phyloP scores from a whole-genome alignment of 352 stramenopile genomes.

The Aphanomyces stellatus region DNA sequence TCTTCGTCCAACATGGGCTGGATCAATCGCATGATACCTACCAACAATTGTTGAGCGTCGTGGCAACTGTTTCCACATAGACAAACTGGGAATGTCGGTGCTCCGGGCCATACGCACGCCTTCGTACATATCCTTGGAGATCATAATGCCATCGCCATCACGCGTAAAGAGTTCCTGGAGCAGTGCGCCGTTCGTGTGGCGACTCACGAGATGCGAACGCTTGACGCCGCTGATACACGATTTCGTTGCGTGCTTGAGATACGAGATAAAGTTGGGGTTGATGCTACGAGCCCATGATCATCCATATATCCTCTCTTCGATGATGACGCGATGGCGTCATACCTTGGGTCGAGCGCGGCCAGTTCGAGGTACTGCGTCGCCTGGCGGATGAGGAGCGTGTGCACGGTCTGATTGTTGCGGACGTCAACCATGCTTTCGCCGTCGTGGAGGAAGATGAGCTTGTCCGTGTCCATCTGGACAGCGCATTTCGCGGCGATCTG shows the following conservation, averaged over 20 bases:
- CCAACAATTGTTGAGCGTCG: not conserved
- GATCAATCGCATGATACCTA: slow-evolving; percentile 82
- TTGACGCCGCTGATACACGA: slow-evolving; percentile 79
- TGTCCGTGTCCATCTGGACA: slow-evolving; percentile 71
- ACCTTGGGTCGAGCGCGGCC: slow-evolving; percentile 30
- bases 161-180: slow-evolving; percentile 97
- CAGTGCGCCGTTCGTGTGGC: slow-evolving; percentile 82
- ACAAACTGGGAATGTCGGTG: slow-evolving; percentile 85
- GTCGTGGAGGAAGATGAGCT: slow-evolving; percentile 87
- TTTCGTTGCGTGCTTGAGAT: slow-evolving; percentile 77
- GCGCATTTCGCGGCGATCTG: slow-evolving; percentile 83
- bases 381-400: slow-evolving; percentile 72
- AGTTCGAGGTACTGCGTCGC: slow-evolving; percentile 76
- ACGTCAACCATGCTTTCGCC: slow-evolving; percentile 81
- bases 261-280: slow-evolving; percentile 65
- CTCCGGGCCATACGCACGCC: slow-evolving; percentile 88
- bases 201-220: slow-evolving; percentile 77
- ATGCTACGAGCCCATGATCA: slow-evolving; percentile 23
- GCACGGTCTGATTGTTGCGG: slow-evolving; percentile 64
- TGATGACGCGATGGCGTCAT: not conserved
- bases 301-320: not conserved
- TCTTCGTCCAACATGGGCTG: slow-evolving; percentile 82
- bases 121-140: slow-evolving; percentile 96
- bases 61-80: slow-evolving; percentile 49
- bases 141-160: slow-evolving; percentile 94